phyloP scores from a whole-genome alignment of 169 alveolate species.

The Plasmodium coatneyi region DNA sequence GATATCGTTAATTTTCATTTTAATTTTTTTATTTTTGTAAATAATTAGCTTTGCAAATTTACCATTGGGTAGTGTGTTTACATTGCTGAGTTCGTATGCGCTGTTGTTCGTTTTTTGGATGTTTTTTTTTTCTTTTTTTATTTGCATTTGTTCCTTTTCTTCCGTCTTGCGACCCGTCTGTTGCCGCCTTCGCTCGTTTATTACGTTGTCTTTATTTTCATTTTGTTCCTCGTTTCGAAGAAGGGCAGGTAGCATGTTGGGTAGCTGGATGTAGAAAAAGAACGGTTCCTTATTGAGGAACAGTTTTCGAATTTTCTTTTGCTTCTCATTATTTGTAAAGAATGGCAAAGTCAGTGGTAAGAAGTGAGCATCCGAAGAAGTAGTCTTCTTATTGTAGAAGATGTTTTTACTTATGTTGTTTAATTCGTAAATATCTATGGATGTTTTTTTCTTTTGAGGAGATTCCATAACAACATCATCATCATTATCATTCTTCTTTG shows the following conservation, averaged over 20 bases:
- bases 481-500: not conserved
- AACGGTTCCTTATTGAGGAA: conserved; percentile 33
- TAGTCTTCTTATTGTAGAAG: conserved; percentile 56
- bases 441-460: conserved; percentile 26
- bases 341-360: conserved; percentile 71
- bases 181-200: not conserved
- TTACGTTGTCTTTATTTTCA: not conserved
- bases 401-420: conserved; percentile 75
- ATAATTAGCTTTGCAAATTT: conserved; percentile 72
- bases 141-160: not conserved
- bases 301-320: conserved; percentile 35
- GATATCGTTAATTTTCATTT: conserved; percentile 73
- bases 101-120: not conserved
- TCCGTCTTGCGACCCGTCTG: not conserved
- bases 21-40: conserved; percentile 72
- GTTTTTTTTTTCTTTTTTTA: conserved; percentile 13
- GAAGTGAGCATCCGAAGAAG: conserved; percentile 53
- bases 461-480: conserved; percentile 7
- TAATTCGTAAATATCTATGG: conserved; percentile 64
- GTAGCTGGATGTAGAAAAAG: conserved; percentile 63
- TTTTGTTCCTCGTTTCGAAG: conserved; percentile 11
- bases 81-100: conserved; percentile 48
- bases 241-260: conserved; percentile 72
- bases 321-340: conserved; percentile 49
- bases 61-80: conserved; percentile 64